Evolutionary conservation across 495 filamentous ascomycete genomes (phyloP).

Genomic region (Penicillium arizonense): DNA sequence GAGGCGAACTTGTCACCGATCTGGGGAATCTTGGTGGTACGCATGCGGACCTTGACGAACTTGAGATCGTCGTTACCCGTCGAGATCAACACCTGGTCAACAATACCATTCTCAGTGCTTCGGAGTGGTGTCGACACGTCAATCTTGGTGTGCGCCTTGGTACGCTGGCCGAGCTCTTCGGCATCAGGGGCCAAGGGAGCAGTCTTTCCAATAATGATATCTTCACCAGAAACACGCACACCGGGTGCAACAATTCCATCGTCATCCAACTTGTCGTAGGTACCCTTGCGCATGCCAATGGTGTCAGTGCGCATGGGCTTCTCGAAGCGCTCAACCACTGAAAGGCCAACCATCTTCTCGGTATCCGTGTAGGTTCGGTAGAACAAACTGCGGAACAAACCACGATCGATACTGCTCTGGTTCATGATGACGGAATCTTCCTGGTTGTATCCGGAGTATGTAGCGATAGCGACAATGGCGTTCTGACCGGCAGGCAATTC

Average conservation of each 20-base stretch:
- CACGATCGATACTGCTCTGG: conserved; percentile 96
- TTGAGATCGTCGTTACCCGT: conserved; percentile 81
- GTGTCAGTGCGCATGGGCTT: conserved; percentile 89
- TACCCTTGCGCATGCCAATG: conserved; percentile 86
- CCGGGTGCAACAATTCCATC: conserved; percentile 93
- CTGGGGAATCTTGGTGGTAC: conserved; percentile 96
- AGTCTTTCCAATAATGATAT: conserved; percentile 99
- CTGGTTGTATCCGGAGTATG: conserved; percentile 99
- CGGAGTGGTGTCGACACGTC: conserved; percentile 93
- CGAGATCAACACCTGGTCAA: conserved; percentile 89
- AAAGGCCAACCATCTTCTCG: conserved; percentile 90
- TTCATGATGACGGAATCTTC: conserved; percentile 99
- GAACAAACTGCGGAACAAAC: conserved; percentile 95
- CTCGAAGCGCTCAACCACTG: conserved; percentile 87
- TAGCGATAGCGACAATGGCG: conserved; percentile 94
- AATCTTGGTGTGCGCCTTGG: conserved; percentile 83
- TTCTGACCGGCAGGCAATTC: conserved; percentile 97
- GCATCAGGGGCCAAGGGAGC: conserved; percentile 88
- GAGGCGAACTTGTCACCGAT: conserved; percentile 99
- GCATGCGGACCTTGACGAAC: conserved; percentile 95
- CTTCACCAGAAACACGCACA: conserved; percentile 91
- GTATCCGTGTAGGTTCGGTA: conserved; percentile 95
- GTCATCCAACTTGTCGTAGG: conserved; percentile 96
- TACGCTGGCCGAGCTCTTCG: conserved; percentile 90
- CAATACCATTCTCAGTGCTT: conserved; percentile 93